Evolutionary conservation across 2,329 filamentous ascomycete species (phyloP).

Genomic region (Phaeosphaeriaceae sp.): DNA sequence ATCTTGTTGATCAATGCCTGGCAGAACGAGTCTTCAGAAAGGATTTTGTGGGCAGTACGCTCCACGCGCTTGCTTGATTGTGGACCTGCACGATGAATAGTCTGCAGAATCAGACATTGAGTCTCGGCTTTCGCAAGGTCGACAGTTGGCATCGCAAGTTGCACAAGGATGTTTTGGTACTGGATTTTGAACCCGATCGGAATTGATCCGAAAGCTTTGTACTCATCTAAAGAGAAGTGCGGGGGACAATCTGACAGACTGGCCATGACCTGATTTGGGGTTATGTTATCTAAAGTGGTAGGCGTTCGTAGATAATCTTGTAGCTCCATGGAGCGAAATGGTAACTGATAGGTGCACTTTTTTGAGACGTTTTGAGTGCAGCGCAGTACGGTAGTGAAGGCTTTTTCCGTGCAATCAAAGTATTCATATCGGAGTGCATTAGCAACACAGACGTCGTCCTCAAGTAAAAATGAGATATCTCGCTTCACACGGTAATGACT

Average conservation of each 20-base stretch:
- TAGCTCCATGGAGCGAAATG: too few relatives aligned
- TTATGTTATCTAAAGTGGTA: slow-evolving; percentile 22
- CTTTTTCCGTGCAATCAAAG: slow-evolving; percentile 24
- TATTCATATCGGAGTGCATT: slow-evolving; percentile 53
- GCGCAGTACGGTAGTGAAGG: slow-evolving; percentile 39
- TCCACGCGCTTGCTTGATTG: slow-evolving; percentile 8
- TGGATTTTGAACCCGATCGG: slow-evolving; percentile 57
- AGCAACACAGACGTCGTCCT: slow-evolving; percentile 50
- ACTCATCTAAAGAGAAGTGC: slow-evolving; percentile 60
- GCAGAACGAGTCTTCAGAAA: slow-evolving; percentile 45
- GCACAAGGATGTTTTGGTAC: slow-evolving; percentile 62
- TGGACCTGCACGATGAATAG: slow-evolving; percentile 57
- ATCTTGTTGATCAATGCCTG: slow-evolving; percentile 13
- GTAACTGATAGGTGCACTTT: slow-evolving; percentile 48
- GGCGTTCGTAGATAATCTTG: not conserved
- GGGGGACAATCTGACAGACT: slow-evolving; percentile 50
- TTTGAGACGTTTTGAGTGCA: slow-evolving; percentile 42
- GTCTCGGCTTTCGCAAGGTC: slow-evolving; percentile 60
- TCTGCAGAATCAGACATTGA: slow-evolving; percentile 56
- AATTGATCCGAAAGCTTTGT: slow-evolving; percentile 57
- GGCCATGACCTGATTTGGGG: slow-evolving; percentile 59
- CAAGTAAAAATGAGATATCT: slow-evolving; percentile 26
- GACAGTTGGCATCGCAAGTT: slow-evolving; percentile 56
- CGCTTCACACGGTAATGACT: slow-evolving; percentile 44
- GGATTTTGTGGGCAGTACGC: slow-evolving; percentile 46